Conservation (phyloP, 257 asterid genomes). For the Solanum medicagineum region DNA sequence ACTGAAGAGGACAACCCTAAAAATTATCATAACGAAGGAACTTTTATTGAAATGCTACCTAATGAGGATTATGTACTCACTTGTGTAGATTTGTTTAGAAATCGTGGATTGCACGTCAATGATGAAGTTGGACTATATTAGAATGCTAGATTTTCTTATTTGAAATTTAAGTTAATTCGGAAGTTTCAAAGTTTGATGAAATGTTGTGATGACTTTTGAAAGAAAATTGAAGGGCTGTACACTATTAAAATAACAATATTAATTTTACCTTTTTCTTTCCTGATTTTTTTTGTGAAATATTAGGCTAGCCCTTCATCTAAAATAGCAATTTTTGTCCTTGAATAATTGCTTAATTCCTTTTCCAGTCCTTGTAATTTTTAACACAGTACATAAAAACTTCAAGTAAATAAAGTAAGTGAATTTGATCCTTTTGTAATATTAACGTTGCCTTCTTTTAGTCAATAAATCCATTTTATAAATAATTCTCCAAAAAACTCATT, state of each 20-base stretch:
- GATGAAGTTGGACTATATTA: conserved; percentile 31
- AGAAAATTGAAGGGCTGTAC: background rate
- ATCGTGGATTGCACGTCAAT: conserved; percentile 12
- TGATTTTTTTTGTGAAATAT: background rate
- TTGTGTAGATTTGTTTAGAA: conserved; percentile 31
- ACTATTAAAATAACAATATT: background rate
- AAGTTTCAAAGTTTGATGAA: background rate
- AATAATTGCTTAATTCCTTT: background rate
- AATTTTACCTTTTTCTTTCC: background rate
- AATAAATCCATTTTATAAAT: too few species aligned
- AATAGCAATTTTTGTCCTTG: background rate
- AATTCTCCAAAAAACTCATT: background rate
- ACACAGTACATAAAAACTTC: background rate
- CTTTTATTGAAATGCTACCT: conserved; percentile 18
- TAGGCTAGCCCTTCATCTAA: background rate
- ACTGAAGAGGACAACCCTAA: conserved; percentile 20
- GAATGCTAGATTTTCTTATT: background rate
- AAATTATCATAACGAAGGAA: conserved; percentile 6
- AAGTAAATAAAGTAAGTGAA: background rate
- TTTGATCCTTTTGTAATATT: background rate
- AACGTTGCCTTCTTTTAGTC: background rate
- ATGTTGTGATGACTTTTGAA: background rate
- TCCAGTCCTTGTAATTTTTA: background rate
- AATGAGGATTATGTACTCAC: conserved; percentile 1
- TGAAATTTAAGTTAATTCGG: conserved; percentile 16